Percentiles rank a stretch among this genome's conserved stretches.
phyloP scores from a whole-genome alignment of 2,329 filamentous ascomycete species.

The Aspergillus sp. region DNA sequence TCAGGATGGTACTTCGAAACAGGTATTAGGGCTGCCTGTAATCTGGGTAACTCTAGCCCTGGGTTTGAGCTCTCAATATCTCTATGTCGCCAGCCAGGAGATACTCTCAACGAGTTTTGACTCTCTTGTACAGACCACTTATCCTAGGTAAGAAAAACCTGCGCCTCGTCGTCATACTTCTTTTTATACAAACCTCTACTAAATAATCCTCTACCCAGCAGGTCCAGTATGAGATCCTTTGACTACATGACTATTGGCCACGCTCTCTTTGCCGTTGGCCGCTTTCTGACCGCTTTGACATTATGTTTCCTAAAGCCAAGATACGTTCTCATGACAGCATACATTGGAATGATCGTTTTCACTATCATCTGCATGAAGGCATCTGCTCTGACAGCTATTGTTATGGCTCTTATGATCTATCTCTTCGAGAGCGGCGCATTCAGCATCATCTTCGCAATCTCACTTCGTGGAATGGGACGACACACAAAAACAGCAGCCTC shows the following conservation, averaged over 20 bases:
- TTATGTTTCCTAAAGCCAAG: constrained; percentile 55
- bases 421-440: constrained; percentile 60
- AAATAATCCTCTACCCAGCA: not conserved
- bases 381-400: constrained; percentile 39
- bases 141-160: constrained; percentile 9
- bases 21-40: constrained; percentile 42
- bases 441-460: constrained; percentile 54
- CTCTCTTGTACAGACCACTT: constrained; percentile 38
- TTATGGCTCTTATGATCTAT: constrained; percentile 49
- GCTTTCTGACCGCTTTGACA: constrained; percentile 52
- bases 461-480: constrained; percentile 52
- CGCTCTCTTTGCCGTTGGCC: constrained; percentile 53
- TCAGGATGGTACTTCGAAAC: constrained; percentile 45
- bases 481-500: constrained; percentile 55
- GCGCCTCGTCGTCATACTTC: too few relatives aligned
- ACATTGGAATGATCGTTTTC: constrained; percentile 49
- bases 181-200: too few relatives aligned
- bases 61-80: constrained; percentile 53
- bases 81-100: constrained; percentile 59
- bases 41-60: constrained; percentile 54
- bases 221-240: constrained; percentile 25
- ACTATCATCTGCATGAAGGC: constrained; percentile 49
- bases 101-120: constrained; percentile 46
- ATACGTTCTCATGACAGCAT: constrained; percentile 51
- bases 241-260: constrained; percentile 52